phyloP scores from a whole-genome alignment of 2,329 filamentous ascomycete species.

The Pezicula neosporulosa region DNA sequence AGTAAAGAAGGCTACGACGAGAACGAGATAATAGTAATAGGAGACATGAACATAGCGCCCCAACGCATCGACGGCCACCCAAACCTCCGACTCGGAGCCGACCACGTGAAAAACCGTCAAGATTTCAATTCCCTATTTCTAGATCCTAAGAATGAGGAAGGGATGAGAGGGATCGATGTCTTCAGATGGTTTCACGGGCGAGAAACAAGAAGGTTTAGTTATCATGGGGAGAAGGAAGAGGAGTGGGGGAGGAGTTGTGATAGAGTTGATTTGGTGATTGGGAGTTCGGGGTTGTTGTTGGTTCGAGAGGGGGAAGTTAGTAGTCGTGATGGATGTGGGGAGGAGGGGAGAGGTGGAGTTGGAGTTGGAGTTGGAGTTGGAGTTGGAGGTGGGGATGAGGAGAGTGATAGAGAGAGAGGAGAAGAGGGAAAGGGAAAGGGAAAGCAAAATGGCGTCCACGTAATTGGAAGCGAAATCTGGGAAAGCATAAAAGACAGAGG shows the following conservation, averaged over 20 bases:
- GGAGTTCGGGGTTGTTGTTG: no score
- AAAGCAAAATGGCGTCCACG: no score
- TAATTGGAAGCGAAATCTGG: conserved; percentile 29
- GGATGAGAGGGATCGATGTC: conserved; percentile 38
- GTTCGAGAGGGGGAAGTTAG: conserved; percentile 19
- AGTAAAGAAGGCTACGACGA: no score
- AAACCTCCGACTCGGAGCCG: conserved; percentile 39
- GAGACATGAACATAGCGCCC: conserved; percentile 50
- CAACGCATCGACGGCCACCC: conserved; percentile 35
- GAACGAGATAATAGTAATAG: conserved; percentile 44
- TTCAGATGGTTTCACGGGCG: conserved; percentile 42
- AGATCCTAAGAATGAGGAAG: conserved; percentile 17
- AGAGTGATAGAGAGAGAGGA: no score
- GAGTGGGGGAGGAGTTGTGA: conserved; percentile 49
- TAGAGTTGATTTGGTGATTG: conserved; percentile 49
- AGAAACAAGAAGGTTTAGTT: conserved; percentile 42
- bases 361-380: no score
- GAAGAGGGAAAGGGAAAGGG: no score
- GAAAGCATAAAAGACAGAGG: conserved; percentile 41
- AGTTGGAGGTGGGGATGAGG: no score
- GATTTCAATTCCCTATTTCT: conserved; percentile 47
- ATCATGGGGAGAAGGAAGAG: conserved; percentile 36
- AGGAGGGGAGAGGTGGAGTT: no score
- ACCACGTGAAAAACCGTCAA: conserved; percentile 46
- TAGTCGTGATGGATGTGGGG: no score